These are phyloP conservation scores for Pichia cactophila DNA, from an alignment of 1,139 yeast species.

Conservation along the genomic window DNA sequence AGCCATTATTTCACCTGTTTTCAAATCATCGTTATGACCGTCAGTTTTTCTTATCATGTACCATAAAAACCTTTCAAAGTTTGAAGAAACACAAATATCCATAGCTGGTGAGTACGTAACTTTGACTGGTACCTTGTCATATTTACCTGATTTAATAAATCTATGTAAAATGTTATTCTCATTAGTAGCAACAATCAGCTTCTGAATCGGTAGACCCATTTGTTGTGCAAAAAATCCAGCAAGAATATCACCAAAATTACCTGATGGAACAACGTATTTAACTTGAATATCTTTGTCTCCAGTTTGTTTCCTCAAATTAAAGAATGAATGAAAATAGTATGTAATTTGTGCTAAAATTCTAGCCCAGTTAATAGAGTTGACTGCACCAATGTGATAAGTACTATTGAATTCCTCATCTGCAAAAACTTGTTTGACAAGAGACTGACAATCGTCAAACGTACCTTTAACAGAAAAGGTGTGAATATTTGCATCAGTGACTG, in stretches of 20 bases:
- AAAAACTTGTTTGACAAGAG: conserved; percentile 85
- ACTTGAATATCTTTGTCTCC: conserved; percentile 38
- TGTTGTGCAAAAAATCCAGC: conserved; percentile 93
- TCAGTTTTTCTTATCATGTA: conserved; percentile 72
- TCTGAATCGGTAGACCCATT: conserved; percentile 90
- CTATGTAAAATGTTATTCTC: conserved; percentile 92
- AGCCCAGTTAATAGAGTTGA: conserved; percentile 98
- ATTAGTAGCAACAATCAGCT: conserved; percentile 88
- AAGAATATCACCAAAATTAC: conserved; percentile 94
- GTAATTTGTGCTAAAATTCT: conserved; percentile 96
- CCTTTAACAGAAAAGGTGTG: conserved; percentile 94
- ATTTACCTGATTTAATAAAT: conserved; percentile 78
- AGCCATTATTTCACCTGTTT: conserved; percentile 69
- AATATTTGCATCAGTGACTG: conserved; percentile 88
- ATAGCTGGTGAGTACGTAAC: conserved; percentile 95
- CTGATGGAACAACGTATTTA: conserved; percentile 91
- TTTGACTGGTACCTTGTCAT: conserved; percentile 69
- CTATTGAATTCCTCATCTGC: conserved; percentile 83
- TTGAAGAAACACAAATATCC: conserved; percentile 93
- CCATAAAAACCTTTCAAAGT: conserved; percentile 95
- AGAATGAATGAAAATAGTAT: conserved; percentile 87
- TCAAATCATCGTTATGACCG: conserved; percentile 44
- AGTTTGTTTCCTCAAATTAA: conserved; percentile 51
- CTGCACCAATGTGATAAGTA: conserved; percentile 93
- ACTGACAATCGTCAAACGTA: conserved; percentile 97